These are phyloP conservation scores for Edaphochlamys debaryana DNA, from an alignment of 139 green algal genomes.

Conservation along the genomic window DNA sequence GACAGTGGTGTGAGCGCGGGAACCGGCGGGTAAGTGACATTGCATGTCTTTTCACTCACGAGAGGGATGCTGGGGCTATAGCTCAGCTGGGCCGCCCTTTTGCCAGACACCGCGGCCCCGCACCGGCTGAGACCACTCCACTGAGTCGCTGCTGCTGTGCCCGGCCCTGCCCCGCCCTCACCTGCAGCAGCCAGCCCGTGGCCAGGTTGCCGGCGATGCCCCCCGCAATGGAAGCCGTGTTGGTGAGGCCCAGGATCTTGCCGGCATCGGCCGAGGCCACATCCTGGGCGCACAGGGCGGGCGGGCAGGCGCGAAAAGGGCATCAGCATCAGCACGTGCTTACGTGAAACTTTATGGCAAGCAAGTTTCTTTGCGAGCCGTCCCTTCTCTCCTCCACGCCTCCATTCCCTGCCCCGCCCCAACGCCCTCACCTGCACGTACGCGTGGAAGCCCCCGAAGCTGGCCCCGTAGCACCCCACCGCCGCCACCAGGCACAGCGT, in stretches of 20 bases:
- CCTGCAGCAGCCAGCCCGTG: constrained; percentile 60
- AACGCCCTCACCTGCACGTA: constrained; percentile 65
- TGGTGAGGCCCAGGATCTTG: constrained; percentile 75
- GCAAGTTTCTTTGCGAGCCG: too few relatives aligned
- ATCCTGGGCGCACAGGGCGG: neutral
- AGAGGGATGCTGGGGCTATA: too few relatives aligned
- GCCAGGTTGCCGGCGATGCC: constrained; percentile 76
- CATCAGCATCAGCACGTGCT: too few relatives aligned
- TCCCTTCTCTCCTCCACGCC: too few relatives aligned
- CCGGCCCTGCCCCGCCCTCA: neutral
- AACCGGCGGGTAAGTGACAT: neutral
- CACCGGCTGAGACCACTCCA: neutral
- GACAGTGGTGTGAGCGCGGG: neutral
- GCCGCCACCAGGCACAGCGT: constrained; percentile 57
- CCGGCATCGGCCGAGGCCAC: constrained; percentile 64
- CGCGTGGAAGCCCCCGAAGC: constrained; percentile 78
- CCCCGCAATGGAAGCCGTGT: constrained; percentile 68
- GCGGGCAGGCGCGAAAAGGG: neutral
- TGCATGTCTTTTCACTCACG: neutral
- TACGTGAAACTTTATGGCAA: too few relatives aligned
- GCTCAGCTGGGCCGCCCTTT: neutral
- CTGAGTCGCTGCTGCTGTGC: neutral
- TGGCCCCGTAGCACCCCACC: constrained; percentile 63
- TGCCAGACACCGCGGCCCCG: too few relatives aligned
- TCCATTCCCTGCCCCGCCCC: too few relatives aligned